Base-by-base conservation (phyloP, 768 basidiomycete genomes). In the Panaeolus papilionaceus region DNA sequence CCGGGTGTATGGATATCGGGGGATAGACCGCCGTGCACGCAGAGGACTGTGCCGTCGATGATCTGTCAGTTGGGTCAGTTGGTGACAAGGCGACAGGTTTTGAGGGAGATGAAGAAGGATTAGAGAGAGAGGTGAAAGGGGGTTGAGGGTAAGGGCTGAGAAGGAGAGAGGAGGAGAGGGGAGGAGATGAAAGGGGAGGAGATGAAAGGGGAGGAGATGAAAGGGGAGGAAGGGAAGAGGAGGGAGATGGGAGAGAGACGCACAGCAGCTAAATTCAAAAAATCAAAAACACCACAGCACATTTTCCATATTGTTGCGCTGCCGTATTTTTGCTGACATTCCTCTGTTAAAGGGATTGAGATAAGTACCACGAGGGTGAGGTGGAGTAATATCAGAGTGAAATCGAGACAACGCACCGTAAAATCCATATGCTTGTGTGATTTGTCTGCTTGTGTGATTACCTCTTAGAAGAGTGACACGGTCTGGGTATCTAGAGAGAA, bases 351-450 rank as follows among this genome's bases (percentile, higher is more conserved):
- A 49, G 38, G 40, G 33, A 61, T 63, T 61, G 23, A 23, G 23
- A 23, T 23, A 23, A 23, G 23, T 23, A 23, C 23, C 23, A 23
- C 23, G 23, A 23, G 23, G 23, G 23, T 23, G 23, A 23, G 23
- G 23, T 23, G 23, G 23, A 23, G 23, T 23, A 23, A 23, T 23
- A 23, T 23, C 23, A 23, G 23, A 23, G 23, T 23, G 23, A 23
- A 23, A 23, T 23, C 23, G 1, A 23, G 23, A 23, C 23, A 16
- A 76, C 89, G 69, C 66, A 96, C 96, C 96, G 75, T 98, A 98
- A 78, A 98, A 98, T n/a, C 96, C 97, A 68, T 98, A 98, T 2
- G 96, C 97, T 74, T 99, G 97, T 4, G 97, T 99, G 72, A 99
- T 99, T 78, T 99, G 97, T 69, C 97, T 83, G 73, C 94, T 96